Conservation (phyloP, 2,329 filamentous ascomycete species). For the Tolypocladium amazonense region DNA sequence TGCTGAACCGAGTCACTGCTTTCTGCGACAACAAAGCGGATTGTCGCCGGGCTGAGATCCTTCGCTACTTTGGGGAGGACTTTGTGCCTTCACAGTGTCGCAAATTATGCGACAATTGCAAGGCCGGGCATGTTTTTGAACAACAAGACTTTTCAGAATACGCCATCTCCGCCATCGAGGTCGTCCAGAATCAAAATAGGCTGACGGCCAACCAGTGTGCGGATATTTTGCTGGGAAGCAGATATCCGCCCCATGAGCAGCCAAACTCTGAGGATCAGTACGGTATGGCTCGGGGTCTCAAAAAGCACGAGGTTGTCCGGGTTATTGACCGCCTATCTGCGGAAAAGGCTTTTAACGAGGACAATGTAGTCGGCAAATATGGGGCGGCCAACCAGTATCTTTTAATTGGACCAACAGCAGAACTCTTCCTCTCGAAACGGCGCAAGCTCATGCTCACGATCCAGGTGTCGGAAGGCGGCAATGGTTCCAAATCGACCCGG, state of each 20-base stretch:
- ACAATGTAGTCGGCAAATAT: slow-evolving; percentile 39
- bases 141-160: slow-evolving; percentile 66
- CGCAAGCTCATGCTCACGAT: slow-evolving; percentile 34
- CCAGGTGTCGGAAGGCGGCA: slow-evolving; percentile 23
- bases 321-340: slow-evolving; percentile 68
- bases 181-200: slow-evolving; percentile 50
- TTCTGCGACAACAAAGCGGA: slow-evolving; percentile 86
- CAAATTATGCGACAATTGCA: slow-evolving; percentile 81
- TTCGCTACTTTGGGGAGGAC: slow-evolving; percentile 87
- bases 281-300: slow-evolving; percentile 59
- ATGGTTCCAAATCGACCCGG: slow-evolving; percentile 17
- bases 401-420: slow-evolving; percentile 30
- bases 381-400: slow-evolving; percentile 70
- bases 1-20: slow-evolving; percentile 75
- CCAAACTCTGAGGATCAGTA: slow-evolving; percentile 46
- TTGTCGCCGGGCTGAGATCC: slow-evolving; percentile 77
- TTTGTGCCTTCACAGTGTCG: slow-evolving; percentile 66
- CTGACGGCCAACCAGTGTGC: slow-evolving; percentile 72
- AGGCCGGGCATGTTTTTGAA: slow-evolving; percentile 59
- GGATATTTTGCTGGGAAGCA: slow-evolving; percentile 71
- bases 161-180: slow-evolving; percentile 57
- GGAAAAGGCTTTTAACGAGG: slow-evolving; percentile 64
- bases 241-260: slow-evolving; percentile 45
- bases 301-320: slow-evolving; percentile 68
- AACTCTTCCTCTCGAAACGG: slow-evolving; percentile 30